Conservation (phyloP, 1,139 yeast species). For the Candida pseudocylindracea region DNA sequence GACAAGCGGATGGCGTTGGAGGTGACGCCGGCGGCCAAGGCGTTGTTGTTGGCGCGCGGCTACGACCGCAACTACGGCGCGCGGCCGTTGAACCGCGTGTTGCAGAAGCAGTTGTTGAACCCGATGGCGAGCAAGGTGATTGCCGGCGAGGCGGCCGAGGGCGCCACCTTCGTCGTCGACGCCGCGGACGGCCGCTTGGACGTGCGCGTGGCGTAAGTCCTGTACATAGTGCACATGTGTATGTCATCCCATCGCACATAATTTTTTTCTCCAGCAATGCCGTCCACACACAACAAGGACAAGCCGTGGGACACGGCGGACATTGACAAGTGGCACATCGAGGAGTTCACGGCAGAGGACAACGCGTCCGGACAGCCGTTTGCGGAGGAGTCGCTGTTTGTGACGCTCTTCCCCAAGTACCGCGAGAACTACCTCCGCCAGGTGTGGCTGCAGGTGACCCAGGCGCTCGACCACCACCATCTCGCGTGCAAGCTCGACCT, state of each 20-base stretch:
- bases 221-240: too few species aligned
- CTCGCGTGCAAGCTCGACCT: constrained; percentile 68
- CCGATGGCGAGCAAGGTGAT: constrained; percentile 69
- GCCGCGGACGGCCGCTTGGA: constrained; percentile 9
- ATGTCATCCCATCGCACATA: too few species aligned
- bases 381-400: constrained; percentile 85
- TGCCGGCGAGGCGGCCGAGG: constrained; percentile 54
- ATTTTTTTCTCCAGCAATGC: constrained; percentile 22
- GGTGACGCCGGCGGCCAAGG: constrained; percentile 41
- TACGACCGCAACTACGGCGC: constrained; percentile 91
- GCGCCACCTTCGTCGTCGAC: constrained; percentile 32
- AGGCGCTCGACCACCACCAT: constrained; percentile 47
- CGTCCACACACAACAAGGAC: constrained; percentile 79
- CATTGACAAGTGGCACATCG: constrained; percentile 82
- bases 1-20: constrained; percentile 55
- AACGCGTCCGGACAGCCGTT: constrained; percentile 71
- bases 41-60: constrained; percentile 63
- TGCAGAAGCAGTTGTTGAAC: constrained; percentile 62
- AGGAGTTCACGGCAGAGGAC: constrained; percentile 63
- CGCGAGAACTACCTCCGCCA: constrained; percentile 79
- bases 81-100: constrained; percentile 77
- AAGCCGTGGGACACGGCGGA: constrained; percentile 98
- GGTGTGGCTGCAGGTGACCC: constrained; percentile 87
- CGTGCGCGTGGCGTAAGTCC: constrained; percentile 7
- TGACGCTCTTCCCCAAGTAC: constrained; percentile 90